Evolutionary conservation across 1,139 yeast genomes (phyloP).

Genomic region (Eremothecium cymbalariae): DNA sequence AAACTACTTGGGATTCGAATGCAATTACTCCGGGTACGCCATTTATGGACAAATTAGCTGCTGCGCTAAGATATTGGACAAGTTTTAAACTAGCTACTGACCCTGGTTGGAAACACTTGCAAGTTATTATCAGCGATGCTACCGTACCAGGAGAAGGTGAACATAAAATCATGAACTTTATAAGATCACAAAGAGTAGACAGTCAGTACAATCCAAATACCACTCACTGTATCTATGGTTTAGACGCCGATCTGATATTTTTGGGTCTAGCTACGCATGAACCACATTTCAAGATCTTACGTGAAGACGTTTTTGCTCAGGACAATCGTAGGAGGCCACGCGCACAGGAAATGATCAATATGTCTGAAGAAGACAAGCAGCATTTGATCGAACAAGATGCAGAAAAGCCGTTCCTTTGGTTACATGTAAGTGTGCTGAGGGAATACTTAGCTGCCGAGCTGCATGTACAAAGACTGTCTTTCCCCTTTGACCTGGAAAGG

Average conservation of each 20-base stretch:
- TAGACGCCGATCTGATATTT: conserved; percentile 96
- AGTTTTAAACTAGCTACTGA: conserved; percentile 86
- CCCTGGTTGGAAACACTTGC: conserved; percentile 80
- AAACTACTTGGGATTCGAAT: conserved; percentile 70
- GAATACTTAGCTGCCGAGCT: conserved; percentile 85
- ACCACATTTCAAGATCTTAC: conserved; percentile 85
- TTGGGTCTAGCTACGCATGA: conserved; percentile 96
- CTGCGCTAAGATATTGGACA: conserved; percentile 78
- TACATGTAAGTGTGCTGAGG: conserved; percentile 77
- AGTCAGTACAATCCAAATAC: conserved; percentile 74
- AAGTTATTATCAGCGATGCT: conserved; percentile 85
- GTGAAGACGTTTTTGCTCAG: conserved; percentile 93
- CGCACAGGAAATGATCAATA: conserved; percentile 43
- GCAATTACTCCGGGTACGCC: conserved; percentile 98
- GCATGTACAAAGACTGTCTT: conserved; percentile 57
- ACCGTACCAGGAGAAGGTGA: conserved; percentile 99
- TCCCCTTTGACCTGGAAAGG: conserved; percentile 80
- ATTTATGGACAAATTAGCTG: conserved; percentile 87
- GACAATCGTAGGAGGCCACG: conserved; percentile 45
- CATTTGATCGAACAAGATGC: conserved; percentile 48
- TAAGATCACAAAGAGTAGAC: conserved; percentile 71
- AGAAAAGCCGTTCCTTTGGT: conserved; percentile 87
- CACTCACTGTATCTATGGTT: conserved; percentile 92
- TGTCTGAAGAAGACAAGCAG: conserved; percentile 55
- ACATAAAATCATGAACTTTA: conserved; percentile 93